Evolutionary conservation across 208 protist species (phyloP), one percentile per base, ranked within the genome.

Genomic region (Blechomonas ayalai): DNA sequence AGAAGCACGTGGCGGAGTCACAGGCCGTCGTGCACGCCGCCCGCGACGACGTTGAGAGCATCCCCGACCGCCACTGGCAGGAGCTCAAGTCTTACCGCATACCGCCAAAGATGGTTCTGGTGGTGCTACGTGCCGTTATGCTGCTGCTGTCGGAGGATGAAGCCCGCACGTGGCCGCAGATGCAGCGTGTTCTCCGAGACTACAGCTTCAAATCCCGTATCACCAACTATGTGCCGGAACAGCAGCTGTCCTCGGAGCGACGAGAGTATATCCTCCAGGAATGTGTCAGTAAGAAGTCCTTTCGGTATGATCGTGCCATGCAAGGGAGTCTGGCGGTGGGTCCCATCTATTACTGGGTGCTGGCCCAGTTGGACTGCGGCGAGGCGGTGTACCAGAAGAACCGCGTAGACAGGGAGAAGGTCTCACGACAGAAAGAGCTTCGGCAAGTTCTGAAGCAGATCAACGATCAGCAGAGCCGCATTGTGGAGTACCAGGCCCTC

Each of bases 281-380:
- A 54, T 92, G 83, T 45, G 76, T 92, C 50, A 75, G 83, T 59
- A 72, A 72, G 48, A 81, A 72, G 59, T 82, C 66, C 56, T 92
- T 92, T 53, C 68, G 72, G 36, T 87, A 87, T 57, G 77, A 87
- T 52, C 59, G 74, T 31, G 79, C 79, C 4, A 71, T 86, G 58
- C 61, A 89, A 42, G 64, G 72, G 10, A 92, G 83, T 42, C 53
- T 73, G 36, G 83, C 83, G 3, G 61, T 89, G 20, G 79, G 83
- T 22, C 79, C 79, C 45, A 92, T 92, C 50, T 92, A 92, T 59
- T 92, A 92, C 66, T 92, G 83, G 80, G 72, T 84, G 36, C 66
- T 92, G 29, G 78, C 83, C 0, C 83, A 92, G 68, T 67, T 92
- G 20, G 83, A 92, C 52, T 67, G 53, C 22, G 67, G 72, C 26